Evolutionary conservation across 2,329 filamentous ascomycete species (phyloP).

Genomic region (Fusarium sp.): DNA sequence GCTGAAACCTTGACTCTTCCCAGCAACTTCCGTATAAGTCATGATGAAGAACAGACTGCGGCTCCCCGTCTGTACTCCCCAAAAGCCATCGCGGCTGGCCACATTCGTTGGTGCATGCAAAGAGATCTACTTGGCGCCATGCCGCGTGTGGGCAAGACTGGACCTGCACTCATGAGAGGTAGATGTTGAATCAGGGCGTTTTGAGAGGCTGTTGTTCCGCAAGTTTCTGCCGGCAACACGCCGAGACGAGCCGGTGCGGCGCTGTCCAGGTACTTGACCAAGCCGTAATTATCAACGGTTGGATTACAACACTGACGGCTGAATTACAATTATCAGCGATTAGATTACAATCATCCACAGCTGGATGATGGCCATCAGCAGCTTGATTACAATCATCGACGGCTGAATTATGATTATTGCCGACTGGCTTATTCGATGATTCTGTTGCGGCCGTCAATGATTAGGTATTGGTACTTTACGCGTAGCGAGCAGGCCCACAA

Average conservation of each 20-base stretch:
- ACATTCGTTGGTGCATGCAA: constrained; percentile 37
- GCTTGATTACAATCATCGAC: no score
- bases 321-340: no score
- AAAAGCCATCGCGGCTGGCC: constrained; percentile 23
- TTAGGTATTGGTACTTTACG: constrained; percentile 19
- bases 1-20: constrained; percentile 17
- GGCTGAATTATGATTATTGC: no score
- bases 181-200: constrained; percentile 15
- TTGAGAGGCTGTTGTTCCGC: constrained; percentile 14
- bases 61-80: constrained; percentile 28
- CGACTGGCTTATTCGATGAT: no score
- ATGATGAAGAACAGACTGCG: constrained; percentile 23
- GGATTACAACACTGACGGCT: no score
- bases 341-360: no score
- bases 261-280: constrained; percentile 25
- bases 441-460: no score
- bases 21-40: constrained; percentile 14
- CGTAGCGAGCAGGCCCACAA: constrained; percentile 34
- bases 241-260: constrained; percentile 22
- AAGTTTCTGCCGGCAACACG: constrained; percentile 23
- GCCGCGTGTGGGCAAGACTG: constrained; percentile 30
- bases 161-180: constrained; percentile 7
- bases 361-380: no score
- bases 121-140: constrained; percentile 34
- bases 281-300: no score